Base-by-base conservation (phyloP, 1,284 basidiomycete genomes). In the Singerocomus inundabilis region DNA sequence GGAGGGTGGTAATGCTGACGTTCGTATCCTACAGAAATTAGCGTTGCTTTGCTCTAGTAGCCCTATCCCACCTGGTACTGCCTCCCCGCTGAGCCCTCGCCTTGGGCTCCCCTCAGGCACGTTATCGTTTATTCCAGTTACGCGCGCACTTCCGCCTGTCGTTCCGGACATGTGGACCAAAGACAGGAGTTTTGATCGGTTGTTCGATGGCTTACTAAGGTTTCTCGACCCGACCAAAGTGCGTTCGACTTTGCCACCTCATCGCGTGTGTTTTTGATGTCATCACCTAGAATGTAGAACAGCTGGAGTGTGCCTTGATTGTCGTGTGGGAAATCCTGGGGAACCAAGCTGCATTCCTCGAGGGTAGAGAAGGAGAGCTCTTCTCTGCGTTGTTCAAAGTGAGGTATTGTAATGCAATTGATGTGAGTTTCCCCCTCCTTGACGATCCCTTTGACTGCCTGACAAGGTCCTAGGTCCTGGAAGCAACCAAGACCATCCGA, bases 401-500 rank as follows among this genome's bases (percentile, higher is more conserved):
- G 44, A 75, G 86, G 38, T 90, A 84, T 62, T 84, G 81, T 61
- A 85, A 84, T 61, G 79, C 81, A 52, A 69, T 80, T 33, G 82
- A 80, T 54, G 89, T 90, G 61, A 58, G 81, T 58, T 18, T 36
- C 9, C 49, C 12, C 40, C 4, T 21, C 15, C 41, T 49, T 45
- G 30, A 44, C 5, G 21, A 48, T 12, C 41, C 40, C 33, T 28
- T 52, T 37, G 40, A 49, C 34, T 57, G 53, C 33, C 42, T 57
- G 53, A 50, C 32, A 18, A 38, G 52, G 33, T 32, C 29, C 15
- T 29, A 91, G 88, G 81, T 91, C 39, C 73, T 90, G 51, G 87
- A 90, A 64, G 89, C 86, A 6, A 88, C 88, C 15, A 88, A 82
- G 59, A 80, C 82, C 7, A 84, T 91, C 56, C 84, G 89, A 41